Percentiles rank a stretch among this genome's conserved stretches.
phyloP scores from a whole-genome alignment of 1,284 basidiomycete genomes.

The Cryptococcus jaspeensis region DNA sequence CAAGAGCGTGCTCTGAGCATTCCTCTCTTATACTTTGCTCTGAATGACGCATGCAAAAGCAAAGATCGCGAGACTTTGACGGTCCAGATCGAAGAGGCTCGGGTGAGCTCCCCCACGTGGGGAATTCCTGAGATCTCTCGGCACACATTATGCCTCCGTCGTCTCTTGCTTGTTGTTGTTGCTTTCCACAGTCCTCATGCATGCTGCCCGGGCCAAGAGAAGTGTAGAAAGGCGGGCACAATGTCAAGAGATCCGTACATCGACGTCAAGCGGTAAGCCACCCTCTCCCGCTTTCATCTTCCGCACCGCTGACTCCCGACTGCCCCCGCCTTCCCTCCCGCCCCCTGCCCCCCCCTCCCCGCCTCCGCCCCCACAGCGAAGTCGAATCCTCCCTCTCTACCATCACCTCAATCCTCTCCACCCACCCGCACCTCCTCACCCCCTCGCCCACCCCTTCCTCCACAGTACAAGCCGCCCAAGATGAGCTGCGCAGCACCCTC shows the following conservation, averaged over 20 bases:
- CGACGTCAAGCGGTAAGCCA: conserved; percentile 44
- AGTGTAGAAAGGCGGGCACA: neutral
- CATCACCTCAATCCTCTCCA: conserved; percentile 27
- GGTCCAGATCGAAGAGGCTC: no score
- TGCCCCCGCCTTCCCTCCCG: no score
- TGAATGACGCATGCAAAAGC: neutral
- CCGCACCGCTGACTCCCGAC: neutral
- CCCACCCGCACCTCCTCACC: conserved; percentile 24
- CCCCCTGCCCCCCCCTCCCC: no score
- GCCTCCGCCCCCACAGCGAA: conserved; percentile 24
- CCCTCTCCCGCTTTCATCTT: neutral
- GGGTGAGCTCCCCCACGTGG: no score
- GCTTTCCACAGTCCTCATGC: no score
- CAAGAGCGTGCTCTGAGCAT: neutral
- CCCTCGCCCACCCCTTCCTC: conserved; percentile 11
- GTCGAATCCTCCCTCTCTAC: conserved; percentile 39
- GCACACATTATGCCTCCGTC: no score
- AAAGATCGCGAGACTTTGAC: neutral
- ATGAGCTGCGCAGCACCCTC: conserved; percentile 71
- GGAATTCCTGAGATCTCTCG: no score
- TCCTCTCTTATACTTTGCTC: neutral
- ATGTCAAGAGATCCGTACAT: conserved; percentile 48
- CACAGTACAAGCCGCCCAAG: conserved; percentile 25
- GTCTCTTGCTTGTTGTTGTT: no score
- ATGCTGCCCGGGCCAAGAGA: no score